phyloP scores from a whole-genome alignment of 2,329 filamentous ascomycete species.

The Sporothrix dimorphospora region DNA sequence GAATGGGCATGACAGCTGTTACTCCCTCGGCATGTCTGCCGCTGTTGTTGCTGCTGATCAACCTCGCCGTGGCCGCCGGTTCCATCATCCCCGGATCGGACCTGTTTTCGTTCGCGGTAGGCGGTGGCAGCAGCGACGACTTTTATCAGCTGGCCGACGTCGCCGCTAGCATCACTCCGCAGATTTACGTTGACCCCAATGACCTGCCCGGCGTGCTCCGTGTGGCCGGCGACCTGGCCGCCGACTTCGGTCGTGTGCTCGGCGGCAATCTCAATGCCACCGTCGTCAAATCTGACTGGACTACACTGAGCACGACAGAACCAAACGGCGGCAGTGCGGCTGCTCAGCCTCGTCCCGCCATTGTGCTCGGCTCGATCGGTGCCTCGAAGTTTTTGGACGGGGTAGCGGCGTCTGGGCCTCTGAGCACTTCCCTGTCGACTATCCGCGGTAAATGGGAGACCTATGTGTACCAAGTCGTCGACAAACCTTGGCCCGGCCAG shows the following conservation, averaged over 20 bases:
- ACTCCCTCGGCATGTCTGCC: background rate
- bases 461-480: constrained; percentile 52
- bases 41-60: background rate
- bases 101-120: background rate
- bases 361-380: background rate
- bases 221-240: constrained; percentile 36
- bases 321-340: background rate
- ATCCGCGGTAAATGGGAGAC: constrained; percentile 56
- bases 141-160: constrained; percentile 3
- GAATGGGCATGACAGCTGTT: background rate
- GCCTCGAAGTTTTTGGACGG: background rate
- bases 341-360: background rate
- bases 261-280: constrained; percentile 33
- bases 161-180: background rate
- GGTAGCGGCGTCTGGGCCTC: background rate
- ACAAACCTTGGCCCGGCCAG: constrained; percentile 36
- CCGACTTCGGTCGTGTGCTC: constrained; percentile 37
- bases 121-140: background rate
- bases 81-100: background rate
- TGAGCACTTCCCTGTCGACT: background rate
- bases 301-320: background rate
- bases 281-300: background rate
- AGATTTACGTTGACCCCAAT: background rate
- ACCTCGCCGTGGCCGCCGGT: background rate
- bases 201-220: constrained; percentile 34